Evolutionary conservation across 2,329 filamentous ascomycete genomes (phyloP).

Genomic region (Fusarium mexicanum): DNA sequence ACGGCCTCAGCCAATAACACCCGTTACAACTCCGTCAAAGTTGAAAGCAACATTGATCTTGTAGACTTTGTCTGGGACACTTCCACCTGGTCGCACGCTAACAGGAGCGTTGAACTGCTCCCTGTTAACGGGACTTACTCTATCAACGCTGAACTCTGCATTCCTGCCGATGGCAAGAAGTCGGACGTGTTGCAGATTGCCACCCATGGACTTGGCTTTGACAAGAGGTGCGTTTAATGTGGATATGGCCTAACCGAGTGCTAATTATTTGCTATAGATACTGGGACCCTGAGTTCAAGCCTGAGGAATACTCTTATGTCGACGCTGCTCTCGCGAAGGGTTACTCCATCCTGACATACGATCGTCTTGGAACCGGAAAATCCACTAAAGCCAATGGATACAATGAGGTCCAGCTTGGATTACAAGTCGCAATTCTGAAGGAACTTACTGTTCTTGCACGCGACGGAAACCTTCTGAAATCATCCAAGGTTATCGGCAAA

Average conservation of each 20-base stretch:
- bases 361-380: neutral
- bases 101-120: rapidly evolving
- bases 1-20: neutral
- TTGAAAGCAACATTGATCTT: neutral
- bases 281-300: neutral
- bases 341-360: neutral
- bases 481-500: neutral
- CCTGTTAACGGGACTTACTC: neutral
- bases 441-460: neutral
- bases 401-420: neutral
- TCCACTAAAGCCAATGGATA: neutral
- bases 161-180: neutral
- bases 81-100: neutral
- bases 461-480: rapidly evolving
- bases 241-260: too few species aligned
- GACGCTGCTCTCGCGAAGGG: neutral
- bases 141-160: neutral
- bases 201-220: neutral
- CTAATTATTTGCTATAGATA: neutral
- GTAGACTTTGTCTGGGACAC: neutral
- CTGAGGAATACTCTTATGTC: neutral
- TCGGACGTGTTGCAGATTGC: neutral
- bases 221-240: too few species aligned
- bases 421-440: neutral
- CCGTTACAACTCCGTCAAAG: neutral